Conservation (phyloP, 2,329 filamentous ascomycete genomes). For the Allantophomopsis cytisporea region DNA sequence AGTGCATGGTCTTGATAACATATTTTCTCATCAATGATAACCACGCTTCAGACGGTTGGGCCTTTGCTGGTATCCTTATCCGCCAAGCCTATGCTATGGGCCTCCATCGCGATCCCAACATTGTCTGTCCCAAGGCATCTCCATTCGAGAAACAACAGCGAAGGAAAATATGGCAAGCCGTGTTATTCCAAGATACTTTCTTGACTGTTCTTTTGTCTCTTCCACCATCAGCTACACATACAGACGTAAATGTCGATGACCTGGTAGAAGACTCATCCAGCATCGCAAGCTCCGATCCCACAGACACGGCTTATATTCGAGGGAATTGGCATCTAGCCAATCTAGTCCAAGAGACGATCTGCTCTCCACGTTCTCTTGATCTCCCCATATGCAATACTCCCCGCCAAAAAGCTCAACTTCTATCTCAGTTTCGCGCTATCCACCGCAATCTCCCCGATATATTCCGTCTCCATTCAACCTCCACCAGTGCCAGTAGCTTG, state of each 20-base stretch:
- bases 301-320: conserved; percentile 57
- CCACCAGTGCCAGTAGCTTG: conserved; percentile 49
- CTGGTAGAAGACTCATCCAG: conserved; percentile 47
- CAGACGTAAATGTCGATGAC: conserved; percentile 65
- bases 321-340: conserved; percentile 66
- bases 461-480: conserved; percentile 34
- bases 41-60: conserved; percentile 71
- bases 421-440: conserved; percentile 56
- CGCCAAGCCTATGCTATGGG: conserved; percentile 74
- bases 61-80: conserved; percentile 65
- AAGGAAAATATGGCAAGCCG: conserved; percentile 71
- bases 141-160: conserved; percentile 66
- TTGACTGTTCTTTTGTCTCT: conserved; percentile 65
- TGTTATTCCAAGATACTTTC: conserved; percentile 71
- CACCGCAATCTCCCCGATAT: conserved; percentile 60
- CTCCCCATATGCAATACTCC: conserved; percentile 57
- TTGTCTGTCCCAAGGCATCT: conserved; percentile 52
- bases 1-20: conserved; percentile 70
- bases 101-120: conserved; percentile 65
- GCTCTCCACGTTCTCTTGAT: conserved; percentile 59
- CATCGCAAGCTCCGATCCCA: conserved; percentile 45
- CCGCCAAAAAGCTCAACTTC: conserved; percentile 54
- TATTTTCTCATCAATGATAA: conserved; percentile 83
- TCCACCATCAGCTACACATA: conserved; percentile 66
- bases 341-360: conserved; percentile 60